phyloP scores from a whole-genome alignment of 129 eudicot species.

The Artemisia annua region DNA sequence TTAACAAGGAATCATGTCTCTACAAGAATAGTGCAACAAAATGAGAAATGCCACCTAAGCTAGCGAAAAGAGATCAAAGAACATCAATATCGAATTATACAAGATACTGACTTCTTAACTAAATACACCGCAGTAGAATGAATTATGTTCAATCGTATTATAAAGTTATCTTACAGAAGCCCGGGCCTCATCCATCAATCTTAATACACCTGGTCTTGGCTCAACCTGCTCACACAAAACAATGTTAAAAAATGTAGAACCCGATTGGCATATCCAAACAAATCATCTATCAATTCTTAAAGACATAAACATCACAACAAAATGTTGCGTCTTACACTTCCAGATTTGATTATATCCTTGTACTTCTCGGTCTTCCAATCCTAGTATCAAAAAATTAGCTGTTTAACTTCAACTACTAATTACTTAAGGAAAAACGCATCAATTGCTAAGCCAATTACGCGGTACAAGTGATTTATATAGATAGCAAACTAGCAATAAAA shows the following conservation, averaged over 20 bases:
- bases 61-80: background rate
- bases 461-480: too few species aligned
- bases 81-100: background rate
- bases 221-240: constrained; percentile 56
- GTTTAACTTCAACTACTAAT: constrained; percentile 1
- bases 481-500: too few species aligned
- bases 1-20: background rate
- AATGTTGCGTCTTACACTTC: constrained; percentile 65
- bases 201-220: constrained; percentile 93
- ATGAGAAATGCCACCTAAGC: background rate
- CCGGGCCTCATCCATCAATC: constrained; percentile 96
- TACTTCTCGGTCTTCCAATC: constrained; percentile 98
- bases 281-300: background rate
- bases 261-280: background rate
- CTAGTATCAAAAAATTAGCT: constrained; percentile 36
- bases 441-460: too few species aligned
- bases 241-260: background rate
- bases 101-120: background rate
- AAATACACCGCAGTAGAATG: background rate
- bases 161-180: constrained; percentile 76
- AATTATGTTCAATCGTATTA: background rate
- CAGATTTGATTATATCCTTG: constrained; percentile 93
- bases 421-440: too few species aligned
- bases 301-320: background rate
- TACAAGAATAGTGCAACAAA: background rate